Evolutionary conservation across 129 eudicot species (phyloP).

Genomic region (Chrysanthemum makinoi): DNA sequence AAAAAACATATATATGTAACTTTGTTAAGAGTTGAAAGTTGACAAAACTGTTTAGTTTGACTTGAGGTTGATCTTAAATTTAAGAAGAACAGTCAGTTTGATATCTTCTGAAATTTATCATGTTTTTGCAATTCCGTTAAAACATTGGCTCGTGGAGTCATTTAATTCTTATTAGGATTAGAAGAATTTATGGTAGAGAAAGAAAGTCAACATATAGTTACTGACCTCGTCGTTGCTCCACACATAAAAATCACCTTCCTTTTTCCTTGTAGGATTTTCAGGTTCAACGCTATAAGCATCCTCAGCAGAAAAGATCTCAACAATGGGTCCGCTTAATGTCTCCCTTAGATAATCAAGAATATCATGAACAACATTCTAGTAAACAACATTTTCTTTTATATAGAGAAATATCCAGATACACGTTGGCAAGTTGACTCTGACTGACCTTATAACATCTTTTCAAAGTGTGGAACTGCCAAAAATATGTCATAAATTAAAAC

Average conservation of each 20-base stretch:
- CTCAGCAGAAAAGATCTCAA: conserved; percentile 91
- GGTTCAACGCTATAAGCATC: conserved; percentile 90
- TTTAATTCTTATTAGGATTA: too few species aligned
- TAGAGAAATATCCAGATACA: conserved; percentile 62
- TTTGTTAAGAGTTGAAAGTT: too few species aligned
- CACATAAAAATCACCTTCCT: conserved; percentile 90
- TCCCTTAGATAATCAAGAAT: conserved; percentile 82
- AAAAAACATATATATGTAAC: too few species aligned
- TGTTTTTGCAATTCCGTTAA: too few species aligned
- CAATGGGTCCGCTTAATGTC: conserved; percentile 75
- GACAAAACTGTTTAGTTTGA: too few species aligned
- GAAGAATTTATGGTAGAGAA: too few species aligned
- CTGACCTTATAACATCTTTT: conserved; percentile 88
- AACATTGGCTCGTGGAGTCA: too few species aligned
- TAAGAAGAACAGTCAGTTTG: too few species aligned
- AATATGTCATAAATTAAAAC: neutral
- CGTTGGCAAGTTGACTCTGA: conserved; percentile 83
- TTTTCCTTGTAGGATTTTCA: conserved; percentile 57
- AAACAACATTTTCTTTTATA: conserved; percentile 57
- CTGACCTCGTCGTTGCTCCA: conserved; percentile 72
- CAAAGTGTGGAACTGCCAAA: conserved; percentile 93
- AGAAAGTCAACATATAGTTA: too few species aligned
- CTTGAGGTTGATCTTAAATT: too few species aligned
- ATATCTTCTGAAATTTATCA: too few species aligned
- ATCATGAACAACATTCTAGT: conserved; percentile 64